Conservation (phyloP, 1,139 yeast species). For the Williopsis jadinii region DNA sequence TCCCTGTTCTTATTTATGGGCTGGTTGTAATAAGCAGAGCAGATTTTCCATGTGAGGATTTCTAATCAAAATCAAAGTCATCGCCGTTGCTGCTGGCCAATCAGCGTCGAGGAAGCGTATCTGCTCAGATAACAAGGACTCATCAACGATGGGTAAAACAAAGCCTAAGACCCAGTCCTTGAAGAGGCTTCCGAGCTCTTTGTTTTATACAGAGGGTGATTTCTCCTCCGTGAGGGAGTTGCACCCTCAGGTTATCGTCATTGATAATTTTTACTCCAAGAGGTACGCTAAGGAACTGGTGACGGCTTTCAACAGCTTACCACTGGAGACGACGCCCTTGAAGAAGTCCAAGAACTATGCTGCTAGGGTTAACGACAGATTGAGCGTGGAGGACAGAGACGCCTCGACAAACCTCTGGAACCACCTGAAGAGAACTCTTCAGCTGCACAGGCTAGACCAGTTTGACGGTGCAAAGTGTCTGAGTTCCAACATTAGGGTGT, state of each 20-base stretch:
- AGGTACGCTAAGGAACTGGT: conserved; percentile 41
- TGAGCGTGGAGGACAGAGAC: conserved; percentile 32
- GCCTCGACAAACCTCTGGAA: conserved; percentile 41
- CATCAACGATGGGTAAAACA: too few relatives aligned
- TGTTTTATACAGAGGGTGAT: too few relatives aligned
- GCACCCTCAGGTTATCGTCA: conserved; percentile 37
- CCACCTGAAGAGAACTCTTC: conserved; percentile 20
- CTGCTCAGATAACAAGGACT: too few relatives aligned
- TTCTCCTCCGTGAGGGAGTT: too few relatives aligned
- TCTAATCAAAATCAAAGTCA: too few relatives aligned
- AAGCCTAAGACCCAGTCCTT: too few relatives aligned
- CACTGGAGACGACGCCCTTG: conserved; percentile 43
- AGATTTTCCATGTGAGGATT: too few relatives aligned
- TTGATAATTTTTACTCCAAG: conserved; percentile 37
- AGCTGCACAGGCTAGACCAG: conserved; percentile 16
- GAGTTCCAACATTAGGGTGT: conserved; percentile 51
- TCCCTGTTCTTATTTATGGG: conserved; percentile 16
- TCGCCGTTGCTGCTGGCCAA: too few relatives aligned
- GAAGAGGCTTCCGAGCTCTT: too few relatives aligned
- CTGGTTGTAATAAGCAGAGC: neutral
- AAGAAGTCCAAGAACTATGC: conserved; percentile 49
- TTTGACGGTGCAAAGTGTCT: conserved; percentile 42
- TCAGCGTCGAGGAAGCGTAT: too few relatives aligned
- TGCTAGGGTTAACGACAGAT: conserved; percentile 51
- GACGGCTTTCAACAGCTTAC: conserved; percentile 26